phyloP scores from a whole-genome alignment of 306 rosid genomes.

The Leucaena leucocephala region DNA sequence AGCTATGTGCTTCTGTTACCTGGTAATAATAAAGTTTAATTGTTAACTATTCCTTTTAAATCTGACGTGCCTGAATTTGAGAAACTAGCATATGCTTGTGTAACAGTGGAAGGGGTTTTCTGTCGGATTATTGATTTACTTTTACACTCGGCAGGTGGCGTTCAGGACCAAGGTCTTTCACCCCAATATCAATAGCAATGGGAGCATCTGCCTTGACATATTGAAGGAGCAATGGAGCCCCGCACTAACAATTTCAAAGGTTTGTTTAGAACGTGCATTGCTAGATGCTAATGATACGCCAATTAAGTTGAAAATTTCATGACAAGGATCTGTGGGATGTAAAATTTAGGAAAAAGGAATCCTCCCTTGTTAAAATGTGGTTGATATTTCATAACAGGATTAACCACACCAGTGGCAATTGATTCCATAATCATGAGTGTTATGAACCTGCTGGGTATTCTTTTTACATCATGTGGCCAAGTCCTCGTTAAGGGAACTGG shows the following conservation, averaged over 20 bases:
- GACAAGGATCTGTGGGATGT: not conserved
- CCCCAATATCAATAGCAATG: conserved; percentile 77
- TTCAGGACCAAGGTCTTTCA: conserved; percentile 76
- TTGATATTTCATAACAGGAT: not conserved
- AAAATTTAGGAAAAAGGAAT: not conserved
- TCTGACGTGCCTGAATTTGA: not conserved
- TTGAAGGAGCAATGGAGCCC: conserved; percentile 86
- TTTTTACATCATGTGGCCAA: not conserved
- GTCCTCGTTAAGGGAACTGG: not conserved
- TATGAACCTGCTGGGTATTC: not conserved
- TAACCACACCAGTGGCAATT: not conserved
- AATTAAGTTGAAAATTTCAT: not conserved
- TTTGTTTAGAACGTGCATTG: conserved; percentile 22
- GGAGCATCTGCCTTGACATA: conserved; percentile 81
- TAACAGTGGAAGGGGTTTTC: not conserved
- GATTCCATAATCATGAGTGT: not conserved
- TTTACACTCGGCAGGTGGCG: conserved; percentile 51
- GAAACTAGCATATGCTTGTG: not conserved
- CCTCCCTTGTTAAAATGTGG: not conserved
- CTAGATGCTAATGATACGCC: not conserved
- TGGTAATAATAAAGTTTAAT: not conserved
- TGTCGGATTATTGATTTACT: conserved; percentile 2
- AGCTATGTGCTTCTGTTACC: not conserved
- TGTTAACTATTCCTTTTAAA: not conserved
- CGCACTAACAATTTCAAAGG: conserved; percentile 79